phyloP scores from a whole-genome alignment of 2,329 filamentous ascomycete species.

The Monilinia fructigena region DNA sequence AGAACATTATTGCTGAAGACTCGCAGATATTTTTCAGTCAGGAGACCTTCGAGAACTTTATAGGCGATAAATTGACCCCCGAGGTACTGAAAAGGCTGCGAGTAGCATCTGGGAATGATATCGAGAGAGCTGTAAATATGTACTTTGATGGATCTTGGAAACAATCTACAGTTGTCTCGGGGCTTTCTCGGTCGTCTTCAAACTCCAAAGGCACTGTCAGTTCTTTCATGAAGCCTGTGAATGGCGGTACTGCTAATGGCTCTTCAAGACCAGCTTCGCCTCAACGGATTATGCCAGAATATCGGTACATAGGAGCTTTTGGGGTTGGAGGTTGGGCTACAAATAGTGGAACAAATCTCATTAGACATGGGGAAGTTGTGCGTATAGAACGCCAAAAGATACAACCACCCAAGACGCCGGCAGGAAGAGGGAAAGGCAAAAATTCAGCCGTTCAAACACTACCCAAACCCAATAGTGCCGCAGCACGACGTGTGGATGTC shows the following conservation, averaged over 20 bases:
- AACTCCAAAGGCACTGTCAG: slow-evolving; percentile 31
- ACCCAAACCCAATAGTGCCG: slow-evolving; percentile 43
- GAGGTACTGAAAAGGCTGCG: slow-evolving; percentile 52
- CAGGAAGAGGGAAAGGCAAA: slow-evolving; percentile 47
- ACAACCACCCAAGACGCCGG: slow-evolving; percentile 53
- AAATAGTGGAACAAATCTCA: slow-evolving; percentile 69
- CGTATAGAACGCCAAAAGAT: slow-evolving; percentile 83
- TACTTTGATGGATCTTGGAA: slow-evolving; percentile 70
- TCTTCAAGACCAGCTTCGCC: slow-evolving; percentile 40
- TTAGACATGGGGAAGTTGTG: slow-evolving; percentile 81
- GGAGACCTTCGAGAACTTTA: slow-evolving; percentile 56
- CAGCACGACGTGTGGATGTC: slow-evolving; percentile 72
- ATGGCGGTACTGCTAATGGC: slow-evolving; percentile 5
- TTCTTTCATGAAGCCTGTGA: slow-evolving; percentile 29
- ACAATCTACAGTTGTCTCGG: slow-evolving; percentile 20
- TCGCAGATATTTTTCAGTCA: slow-evolving; percentile 50
- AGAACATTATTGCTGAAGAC: slow-evolving; percentile 23
- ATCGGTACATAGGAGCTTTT: slow-evolving; percentile 85
- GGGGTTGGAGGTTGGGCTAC: slow-evolving; percentile 92
- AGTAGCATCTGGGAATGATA: slow-evolving; percentile 54
- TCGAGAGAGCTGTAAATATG: slow-evolving; percentile 66
- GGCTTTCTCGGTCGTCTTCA: slow-evolving; percentile 15
- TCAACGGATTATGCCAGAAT: slow-evolving; percentile 48
- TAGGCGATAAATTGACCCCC: slow-evolving; percentile 55
- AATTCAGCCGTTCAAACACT: slow-evolving; percentile 32